Conservation (phyloP, 805 yeast genomes). For the Cyberlindnera americana region DNA sequence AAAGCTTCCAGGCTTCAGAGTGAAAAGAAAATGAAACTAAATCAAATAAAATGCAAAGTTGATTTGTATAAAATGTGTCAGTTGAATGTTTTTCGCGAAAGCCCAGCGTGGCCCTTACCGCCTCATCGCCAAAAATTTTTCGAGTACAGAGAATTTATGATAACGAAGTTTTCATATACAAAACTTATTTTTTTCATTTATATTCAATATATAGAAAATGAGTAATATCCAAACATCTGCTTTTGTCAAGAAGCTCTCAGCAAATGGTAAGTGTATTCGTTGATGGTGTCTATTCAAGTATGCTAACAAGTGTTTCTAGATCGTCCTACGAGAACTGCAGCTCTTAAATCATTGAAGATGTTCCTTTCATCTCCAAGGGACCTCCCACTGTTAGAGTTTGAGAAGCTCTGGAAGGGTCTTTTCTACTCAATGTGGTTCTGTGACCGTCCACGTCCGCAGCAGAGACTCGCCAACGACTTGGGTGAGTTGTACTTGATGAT, state of each 20-base stretch:
- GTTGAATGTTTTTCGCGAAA: not conserved
- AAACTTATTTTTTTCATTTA: no score
- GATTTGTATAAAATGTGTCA: not conserved
- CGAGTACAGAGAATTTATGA: no score
- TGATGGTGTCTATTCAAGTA: not conserved
- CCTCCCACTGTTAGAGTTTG: slow-evolving; percentile 44
- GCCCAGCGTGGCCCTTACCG: not conserved
- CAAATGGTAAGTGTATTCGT: slow-evolving; percentile 48
- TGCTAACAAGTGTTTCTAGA: no score
- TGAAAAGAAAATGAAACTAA: not conserved
- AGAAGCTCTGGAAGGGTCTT: slow-evolving; percentile 94
- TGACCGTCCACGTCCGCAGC: slow-evolving; percentile 92
- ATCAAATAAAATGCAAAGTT: not conserved
- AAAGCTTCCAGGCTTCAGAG: not conserved
- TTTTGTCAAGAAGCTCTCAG: slow-evolving; percentile 79
- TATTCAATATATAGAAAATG: slow-evolving; percentile 10
- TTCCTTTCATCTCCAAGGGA: slow-evolving; percentile 42
- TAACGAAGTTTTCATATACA: no score
- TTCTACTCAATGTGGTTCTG: slow-evolving; percentile 96
- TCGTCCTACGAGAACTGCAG: slow-evolving; percentile 68
- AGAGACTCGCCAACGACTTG: slow-evolving; percentile 68
- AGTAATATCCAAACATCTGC: slow-evolving; percentile 36
- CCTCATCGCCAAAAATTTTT: slow-evolving; percentile 2
- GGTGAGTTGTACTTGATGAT: slow-evolving; percentile 52
- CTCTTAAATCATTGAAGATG: slow-evolving; percentile 60